Evolutionary conservation across 345 rosid genomes (phyloP), one percentile per base, ranked within the genome.

Genomic region (Psidium friedrichsthalianum): DNA sequence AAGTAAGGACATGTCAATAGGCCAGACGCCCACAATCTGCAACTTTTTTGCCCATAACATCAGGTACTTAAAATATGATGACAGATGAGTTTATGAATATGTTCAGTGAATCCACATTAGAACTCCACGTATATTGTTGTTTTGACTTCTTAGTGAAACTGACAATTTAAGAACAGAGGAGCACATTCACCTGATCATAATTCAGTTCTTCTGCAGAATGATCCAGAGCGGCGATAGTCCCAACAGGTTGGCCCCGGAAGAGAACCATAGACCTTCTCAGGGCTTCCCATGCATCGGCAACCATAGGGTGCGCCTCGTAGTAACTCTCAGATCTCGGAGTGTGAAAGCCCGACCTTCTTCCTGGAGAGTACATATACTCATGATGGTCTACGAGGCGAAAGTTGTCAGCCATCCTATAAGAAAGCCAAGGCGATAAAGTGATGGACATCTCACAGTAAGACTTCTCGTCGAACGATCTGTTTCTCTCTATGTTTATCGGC

Each of bases 171-270:
- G 54, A 57, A 22, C 36, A 85, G 25, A 56, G 82, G 82, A 57
- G 24, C 10, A 49, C 40, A 32, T 55, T 85, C 21, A 90, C 93
- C 93, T 92, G 94, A 87, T 92, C 93, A 74, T 92, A 91, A 86
- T 92, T 92, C 51, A 91, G 92, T 64, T 92, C 88, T 82, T 91
- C 94, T 8, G 36, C 87, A 81, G 92, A 90, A 87, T 89, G 91
- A 85, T 92, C 93, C 82, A 91, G 12, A 42, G 93, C 93, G 5
- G 93, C 92, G 59, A 92, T 87, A 42, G 93, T 92, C 54, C 92
- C 92, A 51, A 91, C 94, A 1, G 94, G 92, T 82, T 91, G 92
- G 14, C 85, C 87, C 12, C 90, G 88, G 83, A 84, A 88, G 58
- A 82, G 82, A 82, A 92, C 91, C 59, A 89, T 51, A 2, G 94